A percentile compares a stretch with the other conserved stretches of the same genome.
Evolutionary conservation across 371 early-diverging fungal genomes (phyloP).

Genomic region (Catenaria anguillulae): DNA sequence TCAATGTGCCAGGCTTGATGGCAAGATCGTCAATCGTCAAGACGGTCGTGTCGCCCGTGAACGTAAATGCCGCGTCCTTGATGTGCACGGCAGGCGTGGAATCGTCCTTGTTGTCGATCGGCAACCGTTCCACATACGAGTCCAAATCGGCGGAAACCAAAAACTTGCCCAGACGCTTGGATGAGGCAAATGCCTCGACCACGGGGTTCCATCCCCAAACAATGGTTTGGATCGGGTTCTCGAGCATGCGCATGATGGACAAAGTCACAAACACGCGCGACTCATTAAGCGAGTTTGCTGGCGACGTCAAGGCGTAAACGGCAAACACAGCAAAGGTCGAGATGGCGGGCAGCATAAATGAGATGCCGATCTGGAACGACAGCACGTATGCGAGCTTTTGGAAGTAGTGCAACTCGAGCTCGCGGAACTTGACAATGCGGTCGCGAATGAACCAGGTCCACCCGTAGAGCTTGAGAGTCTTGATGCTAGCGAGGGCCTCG

Average conservation of each 20-base stretch:
- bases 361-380: background rate
- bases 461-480: conserved; percentile 73
- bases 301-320: conserved; percentile 42
- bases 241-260: conserved; percentile 78
- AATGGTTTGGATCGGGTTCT: conserved; percentile 69
- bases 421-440: background rate
- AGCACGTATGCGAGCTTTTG: background rate
- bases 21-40: conserved; percentile 51
- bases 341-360: conserved; percentile 52
- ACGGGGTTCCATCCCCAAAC: conserved; percentile 50
- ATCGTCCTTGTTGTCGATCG: background rate
- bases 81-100: background rate
- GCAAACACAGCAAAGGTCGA: conserved; percentile 75
- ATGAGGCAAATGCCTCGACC: conserved; percentile 69
- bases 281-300: conserved; percentile 47
- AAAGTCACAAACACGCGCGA: conserved; percentile 73
- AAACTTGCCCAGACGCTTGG: conserved; percentile 60
- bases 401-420: background rate
- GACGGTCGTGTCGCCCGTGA: conserved; percentile 33
- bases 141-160: conserved; percentile 62
- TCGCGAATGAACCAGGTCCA: background rate
- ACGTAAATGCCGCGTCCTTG: background rate
- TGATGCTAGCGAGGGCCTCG: conserved; percentile 82
- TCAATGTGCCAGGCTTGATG: conserved; percentile 42
- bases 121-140: background rate